Conservation (phyloP, 257 asterid species). For the Nyctanthes arbortristis region DNA sequence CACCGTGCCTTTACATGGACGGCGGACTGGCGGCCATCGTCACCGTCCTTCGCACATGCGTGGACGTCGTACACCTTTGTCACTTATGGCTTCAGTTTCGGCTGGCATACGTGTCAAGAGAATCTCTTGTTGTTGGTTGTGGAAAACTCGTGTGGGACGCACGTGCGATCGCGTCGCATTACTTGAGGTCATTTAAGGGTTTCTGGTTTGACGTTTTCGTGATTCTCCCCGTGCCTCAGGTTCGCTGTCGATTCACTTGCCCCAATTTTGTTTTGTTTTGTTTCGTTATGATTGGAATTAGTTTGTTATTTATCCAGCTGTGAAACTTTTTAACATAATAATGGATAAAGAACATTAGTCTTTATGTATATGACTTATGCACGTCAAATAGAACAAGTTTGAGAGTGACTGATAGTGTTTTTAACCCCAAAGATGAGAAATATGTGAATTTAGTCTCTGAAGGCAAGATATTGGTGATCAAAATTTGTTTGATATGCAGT, state of each 20-base stretch:
- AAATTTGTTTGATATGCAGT: no score
- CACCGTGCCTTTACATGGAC: conserved; percentile 81
- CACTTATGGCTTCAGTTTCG: conserved; percentile 89
- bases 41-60: conserved; percentile 71
- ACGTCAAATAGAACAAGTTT: no score
- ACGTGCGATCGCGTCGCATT: conserved; percentile 76
- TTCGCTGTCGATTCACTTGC: conserved; percentile 25
- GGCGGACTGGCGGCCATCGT: conserved; percentile 62
- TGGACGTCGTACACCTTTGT: conserved; percentile 80
- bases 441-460: no score
- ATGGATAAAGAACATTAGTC: no score
- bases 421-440: no score
- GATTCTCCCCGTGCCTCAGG: conserved; percentile 96
- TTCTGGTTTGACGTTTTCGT: conserved; percentile 96
- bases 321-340: no score
- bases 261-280: neutral
- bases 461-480: no score
- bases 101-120: conserved; percentile 86
- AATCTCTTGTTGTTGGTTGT: conserved; percentile 83
- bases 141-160: conserved; percentile 98
- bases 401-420: no score
- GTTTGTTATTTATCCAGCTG: neutral
- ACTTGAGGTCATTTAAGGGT: conserved; percentile 66
- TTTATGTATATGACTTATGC: no score
- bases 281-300: neutral